Evolutionary conservation across 148 eudicot species (phyloP), one percentile per base, ranked within the genome.

Genomic region (Fagopyrum tataricum): DNA sequence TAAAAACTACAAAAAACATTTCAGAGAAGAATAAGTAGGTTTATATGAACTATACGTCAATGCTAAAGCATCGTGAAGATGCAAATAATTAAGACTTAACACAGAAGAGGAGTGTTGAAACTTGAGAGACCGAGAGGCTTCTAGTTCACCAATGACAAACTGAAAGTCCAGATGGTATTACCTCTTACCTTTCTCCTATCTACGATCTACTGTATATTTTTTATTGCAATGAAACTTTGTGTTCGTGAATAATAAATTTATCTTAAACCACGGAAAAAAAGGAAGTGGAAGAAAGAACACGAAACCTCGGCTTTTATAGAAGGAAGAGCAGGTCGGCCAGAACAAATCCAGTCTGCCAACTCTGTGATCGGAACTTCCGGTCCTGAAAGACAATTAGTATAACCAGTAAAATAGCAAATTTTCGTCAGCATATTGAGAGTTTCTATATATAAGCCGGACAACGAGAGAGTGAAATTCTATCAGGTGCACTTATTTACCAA

Each of bases 311-410:
- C 52, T 39, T 47, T 75, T 44, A 2, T 58, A 52, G 70, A 49
- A 75, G 85, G 53, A 77, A 81, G 83, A 58, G 76, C 86, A 70
- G 78, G 77, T 73, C 82, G 83, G 55, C 76, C 85, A 21, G 84
- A 76, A 82, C 91, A 86, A 80, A 95, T 90, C 73, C 88, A 83
- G 67, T 88, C 85, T 11, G 97, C 97, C 84, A 95, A 88, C 77
- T 83, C 86, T 18, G 78, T 20, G 48, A 95, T 52, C 10, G 93
- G 86, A 74, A 78, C 90, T 78, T 88, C 89, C n/a, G 87, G 82
- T 82, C 93, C 98, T 95, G 82, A 76, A 72, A 78, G 44, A 76
- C 20, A 77, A 40, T 31, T 72, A 64, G 59, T 46, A 61, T 23
- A 6, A 3, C 46, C 18, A 20, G 12, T 11, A 10, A 51, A 18